Conservation (phyloP, 1,284 basidiomycete genomes). For the Volvariella surrecta region DNA sequence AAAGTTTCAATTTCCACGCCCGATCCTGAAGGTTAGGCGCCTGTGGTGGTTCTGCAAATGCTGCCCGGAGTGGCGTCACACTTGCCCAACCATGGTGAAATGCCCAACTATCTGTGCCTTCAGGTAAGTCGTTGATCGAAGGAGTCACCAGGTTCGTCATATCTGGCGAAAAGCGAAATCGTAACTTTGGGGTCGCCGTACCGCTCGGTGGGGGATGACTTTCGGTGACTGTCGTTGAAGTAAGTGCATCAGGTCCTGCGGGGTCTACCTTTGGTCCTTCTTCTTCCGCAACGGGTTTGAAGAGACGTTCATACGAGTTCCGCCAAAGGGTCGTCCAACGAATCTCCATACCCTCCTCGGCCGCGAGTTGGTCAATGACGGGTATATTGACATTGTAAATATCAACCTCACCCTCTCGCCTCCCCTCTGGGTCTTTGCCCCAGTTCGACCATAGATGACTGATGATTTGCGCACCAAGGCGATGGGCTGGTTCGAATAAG, state of each 20-base stretch:
- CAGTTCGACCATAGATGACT: conserved; percentile 72
- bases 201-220: too few relatives aligned
- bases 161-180: conserved; percentile 78
- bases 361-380: conserved; percentile 52
- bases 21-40: conserved; percentile 26
- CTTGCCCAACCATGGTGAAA: conserved; percentile 59
- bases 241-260: conserved; percentile 35
- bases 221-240: conserved; percentile 9
- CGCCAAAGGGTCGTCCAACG: conserved; percentile 74
- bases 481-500: conserved; percentile 63
- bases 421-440: conserved; percentile 58
- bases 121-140: conserved; percentile 44
- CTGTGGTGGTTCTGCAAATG: conserved; percentile 54
- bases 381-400: conserved; percentile 81
- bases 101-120: conserved; percentile 80
- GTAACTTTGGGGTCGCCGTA: conserved; percentile 25
- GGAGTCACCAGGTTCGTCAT: conserved; percentile 66
- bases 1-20: conserved; percentile 42
- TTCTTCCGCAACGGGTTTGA: conserved; percentile 37
- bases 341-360: conserved; percentile 48
- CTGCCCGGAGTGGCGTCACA: conserved; percentile 66
- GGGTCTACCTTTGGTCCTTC: conserved; percentile 15
- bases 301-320: conserved; percentile 69
- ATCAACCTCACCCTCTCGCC: conserved; percentile 59
- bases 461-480: conserved; percentile 60